Evolutionary conservation across 2,329 filamentous ascomycete species (phyloP).

Genomic region (Madurella fahalii): DNA sequence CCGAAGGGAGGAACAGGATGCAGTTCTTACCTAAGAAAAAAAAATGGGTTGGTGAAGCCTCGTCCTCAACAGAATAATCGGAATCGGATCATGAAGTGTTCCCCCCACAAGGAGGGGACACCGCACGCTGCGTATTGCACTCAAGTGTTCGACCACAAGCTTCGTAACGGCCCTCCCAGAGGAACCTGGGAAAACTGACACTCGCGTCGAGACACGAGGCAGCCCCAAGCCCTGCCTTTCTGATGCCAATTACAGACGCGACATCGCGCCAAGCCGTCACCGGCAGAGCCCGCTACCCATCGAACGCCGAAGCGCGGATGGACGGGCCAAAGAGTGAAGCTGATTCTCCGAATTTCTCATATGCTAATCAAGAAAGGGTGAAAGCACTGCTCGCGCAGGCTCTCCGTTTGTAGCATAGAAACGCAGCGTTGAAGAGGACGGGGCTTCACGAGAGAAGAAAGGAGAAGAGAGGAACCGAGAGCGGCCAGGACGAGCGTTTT

Average conservation of each 20-base stretch:
- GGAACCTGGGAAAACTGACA: constrained; percentile 23
- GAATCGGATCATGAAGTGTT: constrained; percentile 31
- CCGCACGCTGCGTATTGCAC: constrained; percentile 33
- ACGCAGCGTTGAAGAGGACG: constrained; percentile 83
- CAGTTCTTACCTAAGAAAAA: constrained; percentile 28
- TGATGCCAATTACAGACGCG: constrained; percentile 34
- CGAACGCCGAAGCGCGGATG: constrained; percentile 14
- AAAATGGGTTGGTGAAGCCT: constrained; percentile 29
- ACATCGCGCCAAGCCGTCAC: constrained; percentile 30
- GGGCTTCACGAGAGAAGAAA: constrained; percentile 41
- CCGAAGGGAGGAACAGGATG: background rate
- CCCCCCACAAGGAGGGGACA: constrained; percentile 11
- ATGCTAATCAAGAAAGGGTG: constrained; percentile 51
- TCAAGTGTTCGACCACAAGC: constrained; percentile 32
- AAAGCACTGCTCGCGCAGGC: constrained; percentile 37
- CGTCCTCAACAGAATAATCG: constrained; percentile 33
- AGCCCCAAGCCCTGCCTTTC: constrained; percentile 31
- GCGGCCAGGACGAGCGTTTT: constrained; percentile 15
- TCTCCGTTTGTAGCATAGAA: constrained; percentile 81
- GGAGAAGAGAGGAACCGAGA: constrained; percentile 36
- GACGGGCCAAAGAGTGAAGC: constrained; percentile 24
- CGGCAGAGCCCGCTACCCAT: constrained; percentile 28
- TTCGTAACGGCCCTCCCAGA: constrained; percentile 30
- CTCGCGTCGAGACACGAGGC: constrained; percentile 10
- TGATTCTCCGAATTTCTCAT: constrained; percentile 63